Conservation (phyloP, 495 filamentous ascomycete genomes). For the Lichenothelia convexa region DNA sequence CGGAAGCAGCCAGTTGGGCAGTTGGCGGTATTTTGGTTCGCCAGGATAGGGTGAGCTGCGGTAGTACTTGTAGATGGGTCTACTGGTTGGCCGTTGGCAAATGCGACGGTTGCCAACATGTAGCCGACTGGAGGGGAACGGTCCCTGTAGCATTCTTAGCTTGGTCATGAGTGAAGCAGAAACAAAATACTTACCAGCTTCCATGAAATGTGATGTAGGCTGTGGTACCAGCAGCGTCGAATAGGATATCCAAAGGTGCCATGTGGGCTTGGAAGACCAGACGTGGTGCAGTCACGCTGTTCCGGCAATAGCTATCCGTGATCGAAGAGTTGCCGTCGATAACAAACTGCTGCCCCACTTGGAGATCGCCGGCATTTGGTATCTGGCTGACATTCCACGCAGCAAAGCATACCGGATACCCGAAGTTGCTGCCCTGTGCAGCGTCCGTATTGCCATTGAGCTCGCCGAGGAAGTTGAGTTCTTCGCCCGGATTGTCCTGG, state of each 20-base stretch:
- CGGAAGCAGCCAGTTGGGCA: conserved; percentile 29
- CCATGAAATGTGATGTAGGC: conserved; percentile 27
- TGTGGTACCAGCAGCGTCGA: conserved; percentile 17
- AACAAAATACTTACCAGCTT: conserved; percentile 17
- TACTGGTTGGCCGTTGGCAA: conserved; percentile 27
- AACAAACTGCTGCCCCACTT: conserved; percentile 32
- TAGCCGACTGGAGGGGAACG: conserved; percentile 26
- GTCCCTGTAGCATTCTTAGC: conserved; percentile 18
- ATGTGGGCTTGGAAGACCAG: conserved; percentile 22
- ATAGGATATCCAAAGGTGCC: conserved; percentile 23
- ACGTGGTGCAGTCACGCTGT: conserved; percentile 10
- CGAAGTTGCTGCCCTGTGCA: conserved; percentile 34
- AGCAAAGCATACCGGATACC: conserved; percentile 53
- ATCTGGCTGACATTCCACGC: conserved; percentile 37
- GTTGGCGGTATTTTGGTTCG: conserved; percentile 24
- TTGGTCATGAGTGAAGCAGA: neutral
- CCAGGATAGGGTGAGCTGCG: conserved; percentile 26
- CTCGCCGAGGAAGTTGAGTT: conserved; percentile 52
- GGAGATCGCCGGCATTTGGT: conserved; percentile 27
- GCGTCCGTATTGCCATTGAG: conserved; percentile 28
- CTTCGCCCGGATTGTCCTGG: conserved; percentile 53
- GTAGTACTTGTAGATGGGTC: conserved; percentile 22
- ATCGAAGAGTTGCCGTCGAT: conserved; percentile 17
- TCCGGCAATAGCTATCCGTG: conserved; percentile 20
- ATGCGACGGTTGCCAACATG: conserved; percentile 28